Conservation (phyloP, 176 grass and related monocot genomes). For the Hordeum marinum region DNA sequence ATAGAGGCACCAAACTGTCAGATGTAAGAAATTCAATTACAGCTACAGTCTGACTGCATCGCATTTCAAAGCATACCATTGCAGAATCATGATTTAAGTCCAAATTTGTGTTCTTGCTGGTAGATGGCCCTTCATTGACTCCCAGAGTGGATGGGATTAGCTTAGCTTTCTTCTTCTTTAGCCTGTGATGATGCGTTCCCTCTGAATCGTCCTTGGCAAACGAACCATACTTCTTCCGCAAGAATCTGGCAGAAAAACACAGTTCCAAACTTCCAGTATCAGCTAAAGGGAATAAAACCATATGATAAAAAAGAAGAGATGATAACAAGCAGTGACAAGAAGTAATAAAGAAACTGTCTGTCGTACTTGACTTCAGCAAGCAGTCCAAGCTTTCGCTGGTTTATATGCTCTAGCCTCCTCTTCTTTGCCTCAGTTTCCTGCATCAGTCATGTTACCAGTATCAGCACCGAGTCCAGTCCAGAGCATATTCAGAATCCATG, state of each 20-base stretch:
- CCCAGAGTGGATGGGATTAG: not conserved
- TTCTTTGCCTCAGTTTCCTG: slow-evolving; percentile 74
- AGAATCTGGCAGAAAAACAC: slow-evolving; percentile 43
- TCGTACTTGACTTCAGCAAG: slow-evolving; percentile 68
- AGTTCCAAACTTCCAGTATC: not conserved
- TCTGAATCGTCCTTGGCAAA: slow-evolving; percentile 32
- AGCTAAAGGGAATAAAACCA: not conserved
- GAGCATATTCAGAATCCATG: not conserved
- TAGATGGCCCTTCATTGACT: slow-evolving; percentile 28
- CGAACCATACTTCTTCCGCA: slow-evolving; percentile 42
- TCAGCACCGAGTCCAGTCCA: not conserved
- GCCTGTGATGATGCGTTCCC: slow-evolving; percentile 8
- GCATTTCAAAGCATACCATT: slow-evolving; percentile 30
- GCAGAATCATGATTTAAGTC: slow-evolving; percentile 54
- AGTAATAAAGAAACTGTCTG: not conserved
- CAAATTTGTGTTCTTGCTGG: slow-evolving; percentile 33
- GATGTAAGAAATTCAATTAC: not conserved
- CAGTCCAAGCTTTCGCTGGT: slow-evolving; percentile 37
- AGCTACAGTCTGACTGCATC: not conserved
- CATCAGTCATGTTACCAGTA: not conserved
- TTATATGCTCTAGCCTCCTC: slow-evolving; percentile 31
- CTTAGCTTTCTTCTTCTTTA: slow-evolving; percentile 33
- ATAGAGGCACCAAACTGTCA: not conserved
- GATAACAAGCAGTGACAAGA: not conserved
- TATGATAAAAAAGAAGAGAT: not conserved